Base-by-base conservation (phyloP, 192 early-diverging fungal genomes). In the Gonapodya sp. region DNA sequence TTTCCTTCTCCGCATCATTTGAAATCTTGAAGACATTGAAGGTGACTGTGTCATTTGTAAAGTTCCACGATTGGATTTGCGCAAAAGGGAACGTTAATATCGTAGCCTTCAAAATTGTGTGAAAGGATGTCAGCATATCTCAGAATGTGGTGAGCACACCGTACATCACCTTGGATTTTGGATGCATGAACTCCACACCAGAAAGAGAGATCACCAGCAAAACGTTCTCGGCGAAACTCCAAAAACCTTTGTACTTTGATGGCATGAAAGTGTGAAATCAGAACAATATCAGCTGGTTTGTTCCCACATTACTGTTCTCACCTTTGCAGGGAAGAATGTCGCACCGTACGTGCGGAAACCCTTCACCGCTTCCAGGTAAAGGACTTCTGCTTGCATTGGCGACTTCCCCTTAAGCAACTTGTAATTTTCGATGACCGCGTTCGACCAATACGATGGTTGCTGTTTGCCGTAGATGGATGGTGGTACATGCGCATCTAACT, bases 131-230 rank as follows among this genome's bases (percentile, higher is more conserved):
- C n/a, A n/a, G n/a, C n/a, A n/a, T n/a, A n/a, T n/a, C n/a, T n/a
- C n/a, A n/a, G n/a, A n/a, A n/a, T n/a, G n/a, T n/a, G n/a, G n/a
- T n/a, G n/a, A n/a, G n/a, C n/a, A n/a, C n/a, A n/a, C n/a, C n/a
- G n/a, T n/a, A n/a, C n/a, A 16, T 16, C 24, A 64, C 86, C 31
- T 87, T 81, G 30, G 85, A 85, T 18, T 84, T 81, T 14, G 81
- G 35, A 36, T 89, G 88, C 0, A 88, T 72, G 77, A 89, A 87
- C 35, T 89, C 86, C 8, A 89, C 82, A 14, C 88, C 88, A 31
- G 32, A 31, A 72, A 78, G 31, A 18, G 83, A 86, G 1, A 89
- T 82, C n/a, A 84, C 85, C 2, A 89, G 32, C 14, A 73, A n/a
- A 36, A 89, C 81, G n/a, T 83, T 88, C 79, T 89, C 88, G 36